phyloP scores from a whole-genome alignment of 2,329 filamentous ascomycete genomes.

The Chrysoporthe deuterocubensis region DNA sequence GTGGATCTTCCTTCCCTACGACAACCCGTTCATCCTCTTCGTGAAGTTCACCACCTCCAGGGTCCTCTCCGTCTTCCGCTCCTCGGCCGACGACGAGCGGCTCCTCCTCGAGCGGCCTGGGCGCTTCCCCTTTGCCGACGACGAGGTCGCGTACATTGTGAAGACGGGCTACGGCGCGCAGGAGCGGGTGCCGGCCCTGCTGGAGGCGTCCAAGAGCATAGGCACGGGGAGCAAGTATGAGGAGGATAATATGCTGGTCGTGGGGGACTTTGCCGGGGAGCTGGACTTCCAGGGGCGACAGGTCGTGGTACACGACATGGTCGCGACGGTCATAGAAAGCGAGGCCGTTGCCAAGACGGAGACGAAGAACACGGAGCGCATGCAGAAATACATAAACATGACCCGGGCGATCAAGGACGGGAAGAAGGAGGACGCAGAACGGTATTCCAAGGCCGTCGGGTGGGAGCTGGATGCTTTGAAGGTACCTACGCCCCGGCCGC shows the following conservation, averaged over 20 bases:
- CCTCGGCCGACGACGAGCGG: constrained; percentile 41
- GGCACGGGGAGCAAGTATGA: constrained; percentile 39
- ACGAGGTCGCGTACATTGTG: constrained; percentile 55
- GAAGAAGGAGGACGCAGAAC: constrained; percentile 43
- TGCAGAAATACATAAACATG: constrained; percentile 47
- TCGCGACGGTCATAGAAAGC: constrained; percentile 38
- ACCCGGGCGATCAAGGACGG: constrained; percentile 43
- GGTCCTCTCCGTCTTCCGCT: constrained; percentile 37
- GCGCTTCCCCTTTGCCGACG: constrained; percentile 49
- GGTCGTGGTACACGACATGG: constrained; percentile 46
- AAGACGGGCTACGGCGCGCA: constrained; percentile 62
- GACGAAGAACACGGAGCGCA: constrained; percentile 39
- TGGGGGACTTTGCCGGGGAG: constrained; percentile 54
- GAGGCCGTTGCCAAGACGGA: constrained; percentile 37
- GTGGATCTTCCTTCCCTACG: constrained; percentile 36
- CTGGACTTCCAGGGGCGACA: constrained; percentile 33
- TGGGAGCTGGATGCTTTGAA: constrained; percentile 58
- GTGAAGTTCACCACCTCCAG: constrained; percentile 34
- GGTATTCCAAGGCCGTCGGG: constrained; percentile 45
- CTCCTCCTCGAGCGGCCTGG: constrained; percentile 46
- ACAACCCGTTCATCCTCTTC: constrained; percentile 35
- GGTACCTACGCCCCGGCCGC: constrained; percentile 36
- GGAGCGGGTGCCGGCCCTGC: constrained; percentile 50
- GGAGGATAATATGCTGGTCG: constrained; percentile 50
- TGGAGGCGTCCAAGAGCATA: constrained; percentile 48